Base-by-base conservation (phyloP, 352 stramenopile species). In the Globisporangium rhizosaccharum region DNA sequence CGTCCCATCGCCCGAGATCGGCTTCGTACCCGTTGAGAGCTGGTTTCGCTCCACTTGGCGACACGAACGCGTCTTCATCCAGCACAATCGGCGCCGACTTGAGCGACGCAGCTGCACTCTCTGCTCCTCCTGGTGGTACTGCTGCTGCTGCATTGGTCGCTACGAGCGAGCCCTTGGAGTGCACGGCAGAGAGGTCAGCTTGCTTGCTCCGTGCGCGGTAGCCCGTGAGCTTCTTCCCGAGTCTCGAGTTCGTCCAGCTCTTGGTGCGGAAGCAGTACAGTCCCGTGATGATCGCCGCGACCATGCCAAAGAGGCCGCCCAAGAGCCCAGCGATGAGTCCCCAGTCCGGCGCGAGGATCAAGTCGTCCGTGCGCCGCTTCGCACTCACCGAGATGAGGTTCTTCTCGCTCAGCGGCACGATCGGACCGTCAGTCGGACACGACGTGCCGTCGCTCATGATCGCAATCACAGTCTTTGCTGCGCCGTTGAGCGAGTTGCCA, bases 321-420 rank as follows among this genome's bases (percentile, higher is more conserved):
- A 97, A 62, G 1, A 97, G 52, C 0, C 83, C 84, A 0, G 80
- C 59, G 36, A 97, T 89, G 3, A 97, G 71, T 0, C 62, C 68
- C 90, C 90, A 97, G 63, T 97, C 83, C 4, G 89, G 87, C n/a
- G 83, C 82, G 28, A 97, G 70, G 17, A 97, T 92, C 47, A 97
- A 73, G 23, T 92, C 80, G 39, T 89, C 71, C 3, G 71, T 84
- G 20, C 83, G 72, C 0, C 81, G 76, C 65, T 91, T 95, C 12
- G 80, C 86, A 41, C 83, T 93, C 6, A 94, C 73, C 0, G 75
- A 63, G 54, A 97, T 93, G 12, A 97, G 65, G 53, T 96, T 96
- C 62, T 86, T 87, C 53, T 93, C 79, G 53, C 67, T 96, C 6
- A 96, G 53, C 9, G 86, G 80, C 12, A 96, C 75, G 57, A 97